Conservation (phyloP, 2,329 filamentous ascomycete genomes). For the Penicillium fuscoglaucum region DNA sequence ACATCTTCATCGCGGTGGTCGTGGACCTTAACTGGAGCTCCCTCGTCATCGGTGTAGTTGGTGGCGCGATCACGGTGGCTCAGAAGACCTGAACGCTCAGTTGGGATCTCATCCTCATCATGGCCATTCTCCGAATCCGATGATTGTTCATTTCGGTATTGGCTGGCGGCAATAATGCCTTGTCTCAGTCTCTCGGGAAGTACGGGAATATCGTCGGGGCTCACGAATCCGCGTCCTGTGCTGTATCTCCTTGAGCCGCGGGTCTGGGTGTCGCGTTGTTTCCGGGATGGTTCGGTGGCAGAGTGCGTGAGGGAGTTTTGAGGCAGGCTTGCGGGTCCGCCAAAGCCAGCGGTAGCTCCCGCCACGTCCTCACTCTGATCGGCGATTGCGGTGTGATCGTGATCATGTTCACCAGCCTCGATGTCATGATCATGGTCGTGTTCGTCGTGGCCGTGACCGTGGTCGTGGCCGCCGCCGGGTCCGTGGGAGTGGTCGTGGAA, state of each 20-base stretch:
- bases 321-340: constrained; percentile 23
- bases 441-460: constrained; percentile 55
- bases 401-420: constrained; percentile 61
- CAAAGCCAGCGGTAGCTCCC: neutral
- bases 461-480: constrained; percentile 49
- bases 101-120: constrained; percentile 52
- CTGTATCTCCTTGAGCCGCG: constrained; percentile 39
- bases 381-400: neutral
- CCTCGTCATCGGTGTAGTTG: constrained; percentile 37
- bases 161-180: constrained; percentile 84
- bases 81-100: constrained; percentile 44
- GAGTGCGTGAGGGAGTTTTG: constrained; percentile 32
- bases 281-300: constrained; percentile 32
- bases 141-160: constrained; percentile 56
- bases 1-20: constrained; percentile 35
- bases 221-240: constrained; percentile 54
- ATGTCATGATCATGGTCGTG: constrained; percentile 40
- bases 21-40: constrained; percentile 15
- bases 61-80: constrained; percentile 44
- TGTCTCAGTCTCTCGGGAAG: constrained; percentile 89
- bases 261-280: constrained; percentile 30
- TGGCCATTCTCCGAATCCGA: constrained; percentile 59
- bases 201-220: constrained; percentile 72
- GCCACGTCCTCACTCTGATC: neutral
- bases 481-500: constrained; percentile 90